Percentiles rank a stretch among this genome's conserved stretches.
Evolutionary conservation across 371 early-diverging fungal species (phyloP).

Genomic region (Saksenaea vasiformis): DNA sequence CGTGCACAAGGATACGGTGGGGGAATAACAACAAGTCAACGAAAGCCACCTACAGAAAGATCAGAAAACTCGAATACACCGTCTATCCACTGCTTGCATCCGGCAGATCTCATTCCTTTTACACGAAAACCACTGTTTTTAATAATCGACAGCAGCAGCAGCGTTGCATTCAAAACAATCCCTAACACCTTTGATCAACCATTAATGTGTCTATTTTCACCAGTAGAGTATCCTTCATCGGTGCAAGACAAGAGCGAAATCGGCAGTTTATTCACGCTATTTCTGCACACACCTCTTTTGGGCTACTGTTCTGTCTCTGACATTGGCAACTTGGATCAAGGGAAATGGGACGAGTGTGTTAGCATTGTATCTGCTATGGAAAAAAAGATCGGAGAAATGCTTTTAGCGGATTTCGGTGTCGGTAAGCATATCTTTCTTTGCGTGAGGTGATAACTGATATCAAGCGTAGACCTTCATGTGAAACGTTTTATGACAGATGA

Average conservation of each 20-base stretch:
- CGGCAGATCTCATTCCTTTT: slow-evolving; percentile 89
- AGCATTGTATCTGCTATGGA: slow-evolving; percentile 53
- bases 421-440: slow-evolving; percentile 35
- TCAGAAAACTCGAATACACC: slow-evolving; percentile 9
- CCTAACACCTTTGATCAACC: slow-evolving; percentile 88
- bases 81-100: slow-evolving; percentile 79
- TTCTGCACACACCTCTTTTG: slow-evolving; percentile 81
- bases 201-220: slow-evolving; percentile 87
- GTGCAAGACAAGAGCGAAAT: slow-evolving; percentile 81
- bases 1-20: slow-evolving; percentile 65
- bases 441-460: background rate
- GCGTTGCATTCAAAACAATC: slow-evolving; percentile 73
- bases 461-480: slow-evolving; percentile 54
- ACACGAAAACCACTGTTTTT: slow-evolving; percentile 93
- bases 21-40: slow-evolving; percentile 62
- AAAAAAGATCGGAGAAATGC: slow-evolving; percentile 51
- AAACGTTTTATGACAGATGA: slow-evolving; percentile 86
- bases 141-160: slow-evolving; percentile 88
- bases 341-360: slow-evolving; percentile 63
- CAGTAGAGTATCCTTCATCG: slow-evolving; percentile 78
- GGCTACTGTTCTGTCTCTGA: slow-evolving; percentile 75
- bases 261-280: slow-evolving; percentile 90
- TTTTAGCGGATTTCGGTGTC: slow-evolving; percentile 44
- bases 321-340: slow-evolving; percentile 57
- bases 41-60: slow-evolving; percentile 31